A percentile compares a stretch with the other conserved stretches of the same genome.
Evolutionary conservation across 176 grass and related monocot species (phyloP).

Genomic region (Eleusine coracana): DNA sequence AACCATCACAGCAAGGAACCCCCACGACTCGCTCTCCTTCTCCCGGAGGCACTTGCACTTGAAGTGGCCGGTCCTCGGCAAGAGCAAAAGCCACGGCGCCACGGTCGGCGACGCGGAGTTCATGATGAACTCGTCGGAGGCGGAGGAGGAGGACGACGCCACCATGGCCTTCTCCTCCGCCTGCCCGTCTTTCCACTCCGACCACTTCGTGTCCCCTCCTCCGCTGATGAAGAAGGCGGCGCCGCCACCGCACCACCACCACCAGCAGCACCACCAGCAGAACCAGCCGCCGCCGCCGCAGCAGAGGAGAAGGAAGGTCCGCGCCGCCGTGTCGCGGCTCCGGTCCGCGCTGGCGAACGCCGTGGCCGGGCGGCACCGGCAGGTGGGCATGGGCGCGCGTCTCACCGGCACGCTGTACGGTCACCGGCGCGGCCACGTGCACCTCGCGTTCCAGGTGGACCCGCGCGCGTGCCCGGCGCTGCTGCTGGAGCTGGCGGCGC

Average conservation of each 20-base stretch:
- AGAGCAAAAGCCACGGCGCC: conserved; percentile 49
- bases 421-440: conserved; percentile 73
- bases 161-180: conserved; percentile 60
- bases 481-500: conserved; percentile 73
- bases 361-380: conserved; percentile 53
- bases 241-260: not conserved
- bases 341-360: conserved; percentile 59
- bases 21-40: conserved; percentile 82
- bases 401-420: conserved; percentile 84
- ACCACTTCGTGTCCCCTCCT: conserved; percentile 46
- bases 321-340: conserved; percentile 54
- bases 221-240: not conserved
- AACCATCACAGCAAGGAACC: conserved; percentile 70
- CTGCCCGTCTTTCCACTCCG: conserved; percentile 60
- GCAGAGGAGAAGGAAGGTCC: conserved; percentile 39
- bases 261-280: too few species aligned
- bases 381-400: conserved; percentile 63
- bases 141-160: conserved; percentile 65
- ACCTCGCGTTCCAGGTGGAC: conserved; percentile 77
- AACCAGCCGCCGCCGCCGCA: not conserved
- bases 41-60: conserved; percentile 95
- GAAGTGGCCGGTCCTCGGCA: conserved; percentile 82
- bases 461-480: conserved; percentile 69
- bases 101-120: conserved; percentile 47
- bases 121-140: conserved; percentile 41